Base-by-base conservation (phyloP, 805 yeast genomes). In the Metschnikowia shivogae region DNA sequence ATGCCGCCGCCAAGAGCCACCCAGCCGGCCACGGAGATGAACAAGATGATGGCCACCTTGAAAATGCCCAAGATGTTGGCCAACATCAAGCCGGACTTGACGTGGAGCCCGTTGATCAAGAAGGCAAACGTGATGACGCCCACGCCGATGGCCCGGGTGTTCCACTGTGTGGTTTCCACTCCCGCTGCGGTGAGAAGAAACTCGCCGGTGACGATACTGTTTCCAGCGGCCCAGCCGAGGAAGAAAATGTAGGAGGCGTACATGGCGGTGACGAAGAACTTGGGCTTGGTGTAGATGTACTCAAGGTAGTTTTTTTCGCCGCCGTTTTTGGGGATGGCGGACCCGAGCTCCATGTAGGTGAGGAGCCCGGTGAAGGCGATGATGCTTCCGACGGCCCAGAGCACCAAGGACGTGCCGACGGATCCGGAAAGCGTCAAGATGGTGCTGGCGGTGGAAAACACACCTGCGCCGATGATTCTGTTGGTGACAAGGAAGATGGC, bases 191-290 rank as follows among this genome's bases (percentile, higher is more conserved):
- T 78, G 48, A 86, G 70, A 48, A 87, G 73, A 65, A 84, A 86
- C 58, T 83, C 84, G 27, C 95, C 95, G 52, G 84, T 84, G 30
- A 85, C 87, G 41, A 85, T 80, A 17, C 90, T 82, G 63, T 86
- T 85, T 62, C 90, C 87, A 9, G 93, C 81, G 19, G 95, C 90
- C 88, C 90, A 87, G 31, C 93, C 93, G 39, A 87, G 69, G 56
- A 85, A 75, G 57, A 87, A 81, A 13, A 82, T 81, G 58, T 85
- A 84, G 2, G 89, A 70, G 0, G 88, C 89, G 55, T 71, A 71
- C 74, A 68, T 70, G 47, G 72, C 74, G 65, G 53, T 81, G 37
- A 83, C 75, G 47, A 87, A 70, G 58, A 82, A 85, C 60, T 70
- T 76, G 34, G 95, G 95, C 54, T 77, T 80, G 40, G 72, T 73